Evolutionary conservation across 345 rosid species (phyloP).

Genomic region (Jatropha curcas): DNA sequence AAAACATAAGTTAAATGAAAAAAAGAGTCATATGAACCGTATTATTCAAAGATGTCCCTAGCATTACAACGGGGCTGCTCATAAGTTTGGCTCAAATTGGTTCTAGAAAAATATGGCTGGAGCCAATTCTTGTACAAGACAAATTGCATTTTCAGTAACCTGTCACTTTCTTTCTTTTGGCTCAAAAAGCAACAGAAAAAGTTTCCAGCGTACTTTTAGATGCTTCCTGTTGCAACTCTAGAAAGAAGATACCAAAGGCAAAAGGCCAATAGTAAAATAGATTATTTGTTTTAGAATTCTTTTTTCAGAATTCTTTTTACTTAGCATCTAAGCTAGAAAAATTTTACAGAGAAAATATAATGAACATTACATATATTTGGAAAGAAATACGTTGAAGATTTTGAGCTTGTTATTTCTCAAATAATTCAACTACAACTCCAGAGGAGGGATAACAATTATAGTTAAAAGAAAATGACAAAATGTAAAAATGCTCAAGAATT

Average conservation of each 20-base stretch:
- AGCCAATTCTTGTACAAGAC: no score
- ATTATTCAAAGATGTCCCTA: not conserved
- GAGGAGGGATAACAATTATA: no score
- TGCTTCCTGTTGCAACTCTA: not conserved
- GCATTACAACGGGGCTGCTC: no score
- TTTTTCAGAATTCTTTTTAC: not conserved
- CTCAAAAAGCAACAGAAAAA: not conserved
- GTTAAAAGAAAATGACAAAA: not conserved
- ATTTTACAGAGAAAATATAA: no score
- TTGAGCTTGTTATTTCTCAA: no score
- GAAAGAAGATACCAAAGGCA: not conserved
- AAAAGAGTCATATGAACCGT: not conserved
- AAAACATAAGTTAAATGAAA: not conserved
- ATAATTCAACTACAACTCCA: not conserved
- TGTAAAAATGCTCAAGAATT: not conserved
- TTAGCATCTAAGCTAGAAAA: not conserved
- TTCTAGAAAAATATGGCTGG: no score
- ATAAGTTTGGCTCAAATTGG: no score
- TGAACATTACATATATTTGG: no score
- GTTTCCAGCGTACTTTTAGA: not conserved
- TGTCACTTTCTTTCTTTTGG: no score
- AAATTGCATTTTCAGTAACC: no score
- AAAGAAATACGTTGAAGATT: no score
- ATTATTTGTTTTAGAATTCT: not conserved
- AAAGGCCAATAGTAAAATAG: not conserved